Percentiles rank a stretch among this genome's conserved stretches.
Conservation (phyloP, 2,329 filamentous ascomycete species). For the Sclerotinia glacialis region DNA sequence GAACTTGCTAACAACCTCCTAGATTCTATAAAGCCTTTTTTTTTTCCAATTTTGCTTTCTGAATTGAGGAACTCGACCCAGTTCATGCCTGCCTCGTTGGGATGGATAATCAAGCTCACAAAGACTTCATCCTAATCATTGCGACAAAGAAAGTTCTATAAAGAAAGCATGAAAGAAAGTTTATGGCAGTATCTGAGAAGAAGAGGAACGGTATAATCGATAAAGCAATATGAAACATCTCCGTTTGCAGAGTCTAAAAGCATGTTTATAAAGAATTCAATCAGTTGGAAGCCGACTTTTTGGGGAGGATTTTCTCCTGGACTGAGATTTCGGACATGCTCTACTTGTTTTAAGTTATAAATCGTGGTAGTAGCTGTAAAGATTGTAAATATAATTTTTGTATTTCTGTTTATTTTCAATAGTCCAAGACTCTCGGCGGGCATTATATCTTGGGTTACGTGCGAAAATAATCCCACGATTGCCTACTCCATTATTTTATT, state of each 20-base stretch:
- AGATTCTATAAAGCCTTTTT: accelerated
- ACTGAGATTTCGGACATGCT: neutral
- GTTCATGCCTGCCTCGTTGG: neutral
- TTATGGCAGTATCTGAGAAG: neutral
- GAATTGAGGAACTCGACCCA: neutral
- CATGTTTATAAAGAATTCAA: neutral
- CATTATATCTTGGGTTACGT: neutral
- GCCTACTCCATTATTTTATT: constrained; percentile 2
- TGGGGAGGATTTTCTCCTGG: neutral
- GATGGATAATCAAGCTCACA: neutral
- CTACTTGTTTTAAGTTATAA: neutral
- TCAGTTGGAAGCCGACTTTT: neutral
- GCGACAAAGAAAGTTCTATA: neutral
- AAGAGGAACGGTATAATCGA: neutral
- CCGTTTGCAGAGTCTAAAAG: constrained; percentile 9
- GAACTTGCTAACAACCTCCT: neutral
- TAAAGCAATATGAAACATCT: neutral
- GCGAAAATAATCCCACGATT: neutral
- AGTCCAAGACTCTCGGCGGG: neutral
- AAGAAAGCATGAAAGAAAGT: neutral
- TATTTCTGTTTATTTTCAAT: neutral
- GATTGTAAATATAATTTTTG: neutral
- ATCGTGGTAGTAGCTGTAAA: neutral
- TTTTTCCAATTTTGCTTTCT: neutral
- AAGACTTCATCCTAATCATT: neutral